Evolutionary conservation across 2,329 filamentous ascomycete genomes (phyloP).

Genomic region (Cercospora sp.): DNA sequence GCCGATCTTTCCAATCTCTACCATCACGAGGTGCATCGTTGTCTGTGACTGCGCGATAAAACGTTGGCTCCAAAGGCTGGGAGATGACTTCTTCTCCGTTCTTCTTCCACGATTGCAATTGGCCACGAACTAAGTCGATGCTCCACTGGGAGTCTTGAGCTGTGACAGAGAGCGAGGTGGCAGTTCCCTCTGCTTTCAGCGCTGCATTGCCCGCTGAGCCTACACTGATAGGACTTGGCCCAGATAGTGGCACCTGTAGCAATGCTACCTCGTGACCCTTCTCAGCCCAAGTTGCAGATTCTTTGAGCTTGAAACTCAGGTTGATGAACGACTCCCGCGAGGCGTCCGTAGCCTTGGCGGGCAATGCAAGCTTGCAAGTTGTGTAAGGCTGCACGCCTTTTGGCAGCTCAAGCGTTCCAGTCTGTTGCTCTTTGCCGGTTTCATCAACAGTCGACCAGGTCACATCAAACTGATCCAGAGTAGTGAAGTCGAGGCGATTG

Average conservation of each 20-base stretch:
- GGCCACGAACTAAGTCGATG: constrained; percentile 27
- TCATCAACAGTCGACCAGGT: constrained; percentile 25
- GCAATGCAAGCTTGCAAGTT: constrained; percentile 26
- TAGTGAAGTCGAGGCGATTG: constrained; percentile 38
- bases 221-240: not conserved
- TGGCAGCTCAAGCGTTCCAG: constrained; percentile 19
- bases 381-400: constrained; percentile 22
- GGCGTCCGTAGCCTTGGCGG: not conserved
- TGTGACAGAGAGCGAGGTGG: constrained; percentile 15
- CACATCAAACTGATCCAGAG: constrained; percentile 41
- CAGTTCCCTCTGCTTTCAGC: constrained; percentile 9
- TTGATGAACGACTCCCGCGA: constrained; percentile 27
- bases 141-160: constrained; percentile 23
- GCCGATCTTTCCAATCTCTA: constrained; percentile 55
- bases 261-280: constrained; percentile 43
- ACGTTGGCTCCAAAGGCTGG: constrained; percentile 35
- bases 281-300: constrained; percentile 37
- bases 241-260: constrained; percentile 36
- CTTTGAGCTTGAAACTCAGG: constrained; percentile 39
- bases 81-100: constrained; percentile 26
- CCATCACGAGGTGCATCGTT: constrained; percentile 60
- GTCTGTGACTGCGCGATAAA: constrained; percentile 67
- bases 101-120: constrained; percentile 32
- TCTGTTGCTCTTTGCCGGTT: constrained; percentile 1
- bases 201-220: not conserved